phyloP scores from a whole-genome alignment of 139 green algal genomes.

The Spirogloea muscicola region DNA sequence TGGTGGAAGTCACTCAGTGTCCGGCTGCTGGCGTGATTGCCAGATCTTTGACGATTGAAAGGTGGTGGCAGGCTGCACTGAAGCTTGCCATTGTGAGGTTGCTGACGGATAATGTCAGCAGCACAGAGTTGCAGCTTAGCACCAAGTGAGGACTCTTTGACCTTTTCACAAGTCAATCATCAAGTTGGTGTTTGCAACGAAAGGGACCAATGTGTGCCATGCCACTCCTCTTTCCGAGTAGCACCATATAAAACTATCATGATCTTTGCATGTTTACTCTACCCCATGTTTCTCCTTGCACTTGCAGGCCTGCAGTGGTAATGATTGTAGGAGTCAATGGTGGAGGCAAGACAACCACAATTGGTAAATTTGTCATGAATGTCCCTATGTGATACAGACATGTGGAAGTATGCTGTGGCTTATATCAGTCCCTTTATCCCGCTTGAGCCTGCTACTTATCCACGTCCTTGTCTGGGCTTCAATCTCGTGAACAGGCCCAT shows the following conservation, averaged over 20 bases:
- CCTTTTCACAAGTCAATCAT: too few relatives aligned
- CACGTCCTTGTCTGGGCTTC: not conserved
- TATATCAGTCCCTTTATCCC: too few relatives aligned
- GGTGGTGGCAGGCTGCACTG: slow-evolving; percentile 16
- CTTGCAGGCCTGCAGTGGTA: slow-evolving; percentile 26
- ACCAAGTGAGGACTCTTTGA: slow-evolving; percentile 1
- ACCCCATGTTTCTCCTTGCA: not conserved
- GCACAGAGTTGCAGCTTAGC: slow-evolving; percentile 16
- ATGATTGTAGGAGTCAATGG: slow-evolving; percentile 87
- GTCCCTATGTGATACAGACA: too few relatives aligned
- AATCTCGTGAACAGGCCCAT: not conserved
- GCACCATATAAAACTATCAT: not conserved
- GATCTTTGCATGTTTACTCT: not conserved
- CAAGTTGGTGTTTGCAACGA: not conserved
- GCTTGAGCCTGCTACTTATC: too few relatives aligned
- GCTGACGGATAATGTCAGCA: slow-evolving; percentile 17
- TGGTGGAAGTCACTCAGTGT: too few relatives aligned
- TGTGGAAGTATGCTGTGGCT: too few relatives aligned
- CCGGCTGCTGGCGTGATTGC: too few relatives aligned
- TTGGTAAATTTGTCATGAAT: slow-evolving; percentile 54
- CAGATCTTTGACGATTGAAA: not conserved
- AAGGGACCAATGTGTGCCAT: not conserved
- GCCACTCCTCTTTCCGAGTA: not conserved
- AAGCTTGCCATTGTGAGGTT: slow-evolving; percentile 39
- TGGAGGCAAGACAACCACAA: slow-evolving; percentile 93